Base-by-base conservation (phyloP, 2,329 filamentous ascomycete species). In the Pyrenophora seminiperda region DNA sequence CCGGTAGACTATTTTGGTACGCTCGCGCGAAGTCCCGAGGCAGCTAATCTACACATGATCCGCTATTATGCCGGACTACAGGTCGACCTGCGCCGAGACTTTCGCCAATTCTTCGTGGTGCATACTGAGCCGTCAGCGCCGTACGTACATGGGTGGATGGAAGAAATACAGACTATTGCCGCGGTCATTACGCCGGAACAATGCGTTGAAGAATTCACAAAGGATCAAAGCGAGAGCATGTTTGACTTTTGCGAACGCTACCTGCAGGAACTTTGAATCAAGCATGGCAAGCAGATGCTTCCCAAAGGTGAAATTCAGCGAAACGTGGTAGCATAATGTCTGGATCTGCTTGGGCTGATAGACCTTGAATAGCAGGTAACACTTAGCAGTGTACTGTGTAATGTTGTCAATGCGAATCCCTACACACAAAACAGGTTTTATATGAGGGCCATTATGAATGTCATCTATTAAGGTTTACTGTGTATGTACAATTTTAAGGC, bases 51-150 rank as follows among this genome's bases (percentile, higher is more conserved):
- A 1, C 43, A 46, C 7, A 68, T 68, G 66, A 55, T 70, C 2
- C 47, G 56, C 7, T 62, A 67, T 43, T 72, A 65, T 22, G 60
- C 58, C 6, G 55, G 56, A 3, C 32, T 65, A 40, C 56, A 66
- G 6, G 46, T 59, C 5, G 58, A 63, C 4, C 37, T 61, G 46
- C 59, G 62, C 5, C 63, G 61, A 9, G 41, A 59, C 27, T 71
- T 71, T 40, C 68, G 70, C 13, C 62, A 68, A 4, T 67, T 62
- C 47, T 69, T 58, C 33, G 56, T 72, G 1, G 67, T 71, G 3
- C 70, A 72, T 17, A 65, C 66, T 0, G 55, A 68, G n/a, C 56
- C 66, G 1, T 24, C 40, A 1, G 53, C 57, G 3, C 18, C 41
- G 4, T 49, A 47, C 14, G 57, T 54, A 7, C 42, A 50, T 17